Conservation (phyloP, 164 flowering plant species). For the Nymphaea colorata region DNA sequence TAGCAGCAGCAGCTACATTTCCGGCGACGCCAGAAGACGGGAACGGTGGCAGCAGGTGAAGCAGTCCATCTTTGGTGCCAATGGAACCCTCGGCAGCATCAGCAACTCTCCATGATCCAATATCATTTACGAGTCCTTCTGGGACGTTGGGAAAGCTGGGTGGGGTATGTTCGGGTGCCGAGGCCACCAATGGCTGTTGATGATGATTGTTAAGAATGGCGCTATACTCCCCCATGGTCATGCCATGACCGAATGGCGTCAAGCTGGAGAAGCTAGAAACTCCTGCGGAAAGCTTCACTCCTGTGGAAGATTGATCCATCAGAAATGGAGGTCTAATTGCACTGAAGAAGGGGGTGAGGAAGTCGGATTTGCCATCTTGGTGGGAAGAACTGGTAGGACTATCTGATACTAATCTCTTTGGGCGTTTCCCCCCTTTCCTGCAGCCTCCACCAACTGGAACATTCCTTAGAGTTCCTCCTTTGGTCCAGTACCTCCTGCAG, state of each 20-base stretch:
- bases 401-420: neutral
- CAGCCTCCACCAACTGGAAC: conserved; percentile 2
- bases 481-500: conserved; percentile 4
- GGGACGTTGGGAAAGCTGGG: neutral
- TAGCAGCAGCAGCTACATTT: neutral
- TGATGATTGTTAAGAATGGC: neutral
- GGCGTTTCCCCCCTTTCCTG: neutral
- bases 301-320: neutral
- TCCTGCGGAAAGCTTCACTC: neutral
- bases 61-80: neutral
- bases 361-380: neutral
- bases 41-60: neutral
- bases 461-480: conserved; percentile 1
- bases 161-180: neutral
- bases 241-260: neutral
- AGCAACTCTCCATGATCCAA: neutral
- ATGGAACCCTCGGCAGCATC: neutral
- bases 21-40: neutral
- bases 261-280: neutral
- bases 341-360: neutral
- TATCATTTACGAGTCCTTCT: neutral
- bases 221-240: neutral
- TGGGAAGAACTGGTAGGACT: neutral
- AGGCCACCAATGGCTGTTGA: neutral
- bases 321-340: neutral